Conservation (phyloP, 768 basidiomycete species). For the Trametes cinnabarina region DNA sequence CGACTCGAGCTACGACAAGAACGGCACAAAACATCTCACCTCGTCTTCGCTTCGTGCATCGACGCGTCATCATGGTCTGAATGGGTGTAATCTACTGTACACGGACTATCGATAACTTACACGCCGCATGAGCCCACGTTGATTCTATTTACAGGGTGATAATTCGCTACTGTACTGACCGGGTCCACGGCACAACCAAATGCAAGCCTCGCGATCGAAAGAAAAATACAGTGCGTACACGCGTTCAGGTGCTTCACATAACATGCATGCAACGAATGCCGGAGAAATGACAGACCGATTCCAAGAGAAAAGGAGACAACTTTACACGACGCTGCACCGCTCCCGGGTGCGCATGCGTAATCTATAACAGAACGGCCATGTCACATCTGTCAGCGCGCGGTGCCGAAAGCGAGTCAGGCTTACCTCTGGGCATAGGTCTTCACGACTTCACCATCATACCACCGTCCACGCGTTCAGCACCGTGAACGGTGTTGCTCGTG, state of each 20-base stretch:
- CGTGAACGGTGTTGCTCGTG: background rate
- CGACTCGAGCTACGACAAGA: background rate
- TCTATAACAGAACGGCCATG: background rate
- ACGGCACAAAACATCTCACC: too few relatives aligned
- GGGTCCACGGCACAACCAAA: slow-evolving; percentile 5
- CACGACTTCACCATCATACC: slow-evolving; percentile 29
- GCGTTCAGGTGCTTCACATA: background rate
- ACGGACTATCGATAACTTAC: slow-evolving; percentile 8
- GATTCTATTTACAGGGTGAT: slow-evolving; percentile 6
- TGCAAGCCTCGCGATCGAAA: slow-evolving; percentile 4
- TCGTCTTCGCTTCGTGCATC: too few relatives aligned
- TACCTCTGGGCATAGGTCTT: slow-evolving; percentile 1
- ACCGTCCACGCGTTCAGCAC: slow-evolving; percentile 26
- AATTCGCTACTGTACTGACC: background rate
- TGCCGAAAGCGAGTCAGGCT: background rate
- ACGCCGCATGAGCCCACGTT: background rate
- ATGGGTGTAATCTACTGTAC: slow-evolving; percentile 6
- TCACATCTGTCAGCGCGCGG: background rate
- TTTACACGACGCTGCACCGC: background rate
- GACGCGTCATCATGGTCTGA: too few relatives aligned
- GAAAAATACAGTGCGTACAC: background rate
- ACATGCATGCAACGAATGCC: background rate
- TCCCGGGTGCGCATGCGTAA: background rate
- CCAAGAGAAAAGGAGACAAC: background rate
- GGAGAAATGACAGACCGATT: slow-evolving; percentile 8